These are phyloP conservation scores for Cytospora piceicola DNA, from an alignment of 2,329 filamentous ascomycete species.

Conservation along the genomic window DNA sequence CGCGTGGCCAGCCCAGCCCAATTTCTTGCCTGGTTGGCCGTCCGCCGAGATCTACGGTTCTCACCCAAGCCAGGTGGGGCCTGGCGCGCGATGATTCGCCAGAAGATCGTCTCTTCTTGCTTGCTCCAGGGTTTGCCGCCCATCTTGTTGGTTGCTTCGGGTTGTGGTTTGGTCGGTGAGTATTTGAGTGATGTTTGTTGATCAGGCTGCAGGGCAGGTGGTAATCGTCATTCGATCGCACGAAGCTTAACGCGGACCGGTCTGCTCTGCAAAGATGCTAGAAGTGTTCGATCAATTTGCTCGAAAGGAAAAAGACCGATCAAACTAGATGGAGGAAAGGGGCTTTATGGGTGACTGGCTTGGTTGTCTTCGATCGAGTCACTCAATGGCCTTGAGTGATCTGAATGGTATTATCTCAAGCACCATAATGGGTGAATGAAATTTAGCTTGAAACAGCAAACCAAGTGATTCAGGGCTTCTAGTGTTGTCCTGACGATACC, in stretches of 20 bases:
- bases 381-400: neutral
- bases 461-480: slow-evolving; percentile 9
- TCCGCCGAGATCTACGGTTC: slow-evolving; percentile 32
- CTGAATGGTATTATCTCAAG: neutral
- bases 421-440: slow-evolving; percentile 1
- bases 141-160: slow-evolving; percentile 42
- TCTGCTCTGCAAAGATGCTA: neutral
- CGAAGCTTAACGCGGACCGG: neutral
- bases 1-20: neutral
- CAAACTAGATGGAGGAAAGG: neutral
- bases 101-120: slow-evolving; percentile 55
- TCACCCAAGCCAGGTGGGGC: slow-evolving; percentile 36
- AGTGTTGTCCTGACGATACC: neutral
- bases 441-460: neutral
- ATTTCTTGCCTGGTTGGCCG: slow-evolving; percentile 32
- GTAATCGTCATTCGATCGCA: neutral
- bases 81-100: slow-evolving; percentile 41
- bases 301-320: neutral
- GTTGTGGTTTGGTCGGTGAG: neutral
- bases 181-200: neutral
- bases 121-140: slow-evolving; percentile 55
- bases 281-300: neutral
- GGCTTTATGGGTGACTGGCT: slow-evolving; percentile 11
- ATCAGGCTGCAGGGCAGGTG: slow-evolving; percentile 1
- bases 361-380: neutral